These are phyloP conservation scores for Komagataella mondaviorum DNA, from an alignment of 805 yeast genomes.

Conservation along the genomic window DNA sequence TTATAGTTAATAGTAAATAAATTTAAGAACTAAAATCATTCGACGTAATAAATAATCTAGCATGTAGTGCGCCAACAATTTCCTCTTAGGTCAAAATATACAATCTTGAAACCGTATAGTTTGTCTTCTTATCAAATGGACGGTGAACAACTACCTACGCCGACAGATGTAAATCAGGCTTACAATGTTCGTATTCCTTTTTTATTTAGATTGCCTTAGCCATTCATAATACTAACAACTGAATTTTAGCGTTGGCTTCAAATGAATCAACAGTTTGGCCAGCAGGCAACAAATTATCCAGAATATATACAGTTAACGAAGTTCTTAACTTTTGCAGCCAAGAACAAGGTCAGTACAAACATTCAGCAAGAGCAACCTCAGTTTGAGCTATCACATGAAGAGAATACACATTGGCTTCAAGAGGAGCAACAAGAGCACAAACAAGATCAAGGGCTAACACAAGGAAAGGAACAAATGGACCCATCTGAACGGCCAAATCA, in stretches of 20 bases:
- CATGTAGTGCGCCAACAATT: not conserved
- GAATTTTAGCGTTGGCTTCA: slow-evolving; percentile 39
- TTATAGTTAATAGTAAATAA: not conserved
- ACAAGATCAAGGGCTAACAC: not conserved
- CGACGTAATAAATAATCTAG: not conserved
- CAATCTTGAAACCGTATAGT: not conserved
- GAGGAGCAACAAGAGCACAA: slow-evolving; percentile 5
- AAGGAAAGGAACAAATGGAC: not conserved
- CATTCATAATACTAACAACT: slow-evolving; percentile 1
- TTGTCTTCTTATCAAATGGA: not conserved
- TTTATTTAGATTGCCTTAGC: too few relatives aligned
- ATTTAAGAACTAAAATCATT: too few relatives aligned
- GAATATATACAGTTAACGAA: slow-evolving; percentile 46
- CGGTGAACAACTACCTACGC: not conserved
- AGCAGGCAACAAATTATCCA: slow-evolving; percentile 37
- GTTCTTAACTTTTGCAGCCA: slow-evolving; percentile 23
- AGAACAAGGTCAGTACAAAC: slow-evolving; percentile 5
- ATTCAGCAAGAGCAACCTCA: slow-evolving; percentile 4
- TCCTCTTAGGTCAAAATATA: not conserved
- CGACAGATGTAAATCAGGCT: not conserved
- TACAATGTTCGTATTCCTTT: not conserved
- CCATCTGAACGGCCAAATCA: not conserved
- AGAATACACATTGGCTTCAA: slow-evolving; percentile 8
- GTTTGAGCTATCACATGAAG: slow-evolving; percentile 8
- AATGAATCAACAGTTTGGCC: slow-evolving; percentile 40